Conservation (phyloP, 768 basidiomycete species). For the Mycena rosella region DNA sequence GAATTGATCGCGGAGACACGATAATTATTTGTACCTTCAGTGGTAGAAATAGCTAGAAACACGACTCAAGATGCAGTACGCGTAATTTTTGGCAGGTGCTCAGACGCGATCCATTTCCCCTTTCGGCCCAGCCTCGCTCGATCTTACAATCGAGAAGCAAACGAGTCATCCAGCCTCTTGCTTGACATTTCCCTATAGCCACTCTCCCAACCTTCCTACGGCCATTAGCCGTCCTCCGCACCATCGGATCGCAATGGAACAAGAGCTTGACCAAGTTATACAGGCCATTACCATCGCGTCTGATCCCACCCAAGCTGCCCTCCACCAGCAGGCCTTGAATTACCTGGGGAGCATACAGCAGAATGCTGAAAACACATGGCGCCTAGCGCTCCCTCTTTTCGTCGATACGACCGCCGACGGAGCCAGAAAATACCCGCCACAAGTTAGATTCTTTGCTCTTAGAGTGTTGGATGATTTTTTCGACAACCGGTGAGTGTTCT, state of each 20-base stretch:
- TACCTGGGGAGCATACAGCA: conserved; percentile 85
- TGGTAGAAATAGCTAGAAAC: too few species aligned
- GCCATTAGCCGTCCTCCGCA: background rate
- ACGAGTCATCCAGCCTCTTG: too few species aligned
- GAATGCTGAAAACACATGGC: conserved; percentile 83
- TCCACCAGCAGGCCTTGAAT: conserved; percentile 90
- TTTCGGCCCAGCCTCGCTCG: too few species aligned
- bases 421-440: conserved; percentile 73
- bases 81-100: too few species aligned
- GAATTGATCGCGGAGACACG: too few species aligned
- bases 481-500: conserved; percentile 77
- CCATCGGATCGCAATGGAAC: conserved; percentile 65
- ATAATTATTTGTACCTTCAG: too few species aligned
- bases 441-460: conserved; percentile 85
- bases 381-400: conserved; percentile 82
- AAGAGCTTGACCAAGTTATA: conserved; percentile 80
- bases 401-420: conserved; percentile 72
- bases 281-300: conserved; percentile 92
- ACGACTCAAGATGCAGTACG: too few species aligned
- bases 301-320: conserved; percentile 74
- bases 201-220: background rate
- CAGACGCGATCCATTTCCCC: too few species aligned
- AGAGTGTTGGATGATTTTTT: conserved; percentile 86
- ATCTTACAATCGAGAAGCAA: too few species aligned
- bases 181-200: background rate